A percentile compares a stretch with the other conserved stretches of the same genome.
Conservation (phyloP, 2,329 filamentous ascomycete species). For the Beauveria brongniartii region DNA sequence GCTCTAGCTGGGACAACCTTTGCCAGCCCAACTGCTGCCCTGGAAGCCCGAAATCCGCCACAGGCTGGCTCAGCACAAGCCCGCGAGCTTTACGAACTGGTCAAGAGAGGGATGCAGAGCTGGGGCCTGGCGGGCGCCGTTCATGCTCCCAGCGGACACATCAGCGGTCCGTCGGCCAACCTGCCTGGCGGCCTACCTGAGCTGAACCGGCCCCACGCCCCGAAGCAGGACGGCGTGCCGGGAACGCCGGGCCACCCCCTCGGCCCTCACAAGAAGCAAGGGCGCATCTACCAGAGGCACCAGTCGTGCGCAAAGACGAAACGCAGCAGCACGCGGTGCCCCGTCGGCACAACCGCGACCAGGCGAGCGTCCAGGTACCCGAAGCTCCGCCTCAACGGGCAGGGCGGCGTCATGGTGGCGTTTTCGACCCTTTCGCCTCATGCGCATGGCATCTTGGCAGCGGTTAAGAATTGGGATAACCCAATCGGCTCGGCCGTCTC, state of each 20-base stretch:
- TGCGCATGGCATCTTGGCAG: background rate
- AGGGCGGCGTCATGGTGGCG: background rate
- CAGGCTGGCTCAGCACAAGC: too few relatives aligned
- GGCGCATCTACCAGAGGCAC: background rate
- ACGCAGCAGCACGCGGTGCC: background rate
- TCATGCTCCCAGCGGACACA: background rate
- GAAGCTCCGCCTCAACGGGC: background rate
- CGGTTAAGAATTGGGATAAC: background rate
- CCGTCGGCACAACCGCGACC: background rate
- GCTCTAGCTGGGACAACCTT: too few relatives aligned
- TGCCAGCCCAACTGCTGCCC: too few relatives aligned
- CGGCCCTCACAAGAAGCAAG: background rate
- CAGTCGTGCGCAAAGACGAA: background rate
- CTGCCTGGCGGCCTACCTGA: background rate
- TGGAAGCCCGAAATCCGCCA: too few relatives aligned
- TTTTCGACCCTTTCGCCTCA: background rate
- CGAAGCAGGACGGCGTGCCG: background rate
- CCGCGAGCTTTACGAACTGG: too few relatives aligned
- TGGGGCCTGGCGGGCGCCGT: background rate
- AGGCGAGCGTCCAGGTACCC: background rate
- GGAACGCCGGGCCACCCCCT: background rate
- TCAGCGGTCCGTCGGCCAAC: background rate
- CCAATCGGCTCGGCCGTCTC: background rate
- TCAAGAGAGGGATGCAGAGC: too few relatives aligned
- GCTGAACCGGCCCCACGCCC: background rate